These are phyloP conservation scores for Talaromyces borbonicus DNA, from an alignment of 495 filamentous ascomycete species.

Conservation along the genomic window DNA sequence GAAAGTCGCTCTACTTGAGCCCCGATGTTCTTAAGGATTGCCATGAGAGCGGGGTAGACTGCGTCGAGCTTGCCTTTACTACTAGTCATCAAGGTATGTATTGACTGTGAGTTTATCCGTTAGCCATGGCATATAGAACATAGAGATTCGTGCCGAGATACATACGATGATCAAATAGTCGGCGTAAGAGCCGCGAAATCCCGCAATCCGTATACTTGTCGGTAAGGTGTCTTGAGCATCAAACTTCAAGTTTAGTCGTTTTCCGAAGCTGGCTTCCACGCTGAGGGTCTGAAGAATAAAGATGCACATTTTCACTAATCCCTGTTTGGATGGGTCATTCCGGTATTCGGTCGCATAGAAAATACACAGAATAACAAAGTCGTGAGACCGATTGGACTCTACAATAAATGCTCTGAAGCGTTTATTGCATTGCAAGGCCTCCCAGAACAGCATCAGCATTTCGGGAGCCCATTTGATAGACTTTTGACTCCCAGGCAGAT, in stretches of 20 bases:
- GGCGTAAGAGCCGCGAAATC: constrained; percentile 84
- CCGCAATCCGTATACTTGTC: constrained; percentile 62
- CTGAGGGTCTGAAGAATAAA: constrained; percentile 94
- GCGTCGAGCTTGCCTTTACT: constrained; percentile 87
- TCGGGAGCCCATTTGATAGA: constrained; percentile 84
- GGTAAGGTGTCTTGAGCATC: constrained; percentile 85
- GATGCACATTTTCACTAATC: constrained; percentile 90
- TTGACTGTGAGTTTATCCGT: constrained; percentile 54
- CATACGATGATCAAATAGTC: constrained; percentile 89
- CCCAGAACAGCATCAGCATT: constrained; percentile 97
- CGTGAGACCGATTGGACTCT: constrained; percentile 85
- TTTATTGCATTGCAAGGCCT: constrained; percentile 95
- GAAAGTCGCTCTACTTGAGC: constrained; percentile 72
- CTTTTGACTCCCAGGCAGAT: constrained; percentile 78
- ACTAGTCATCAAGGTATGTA: constrained; percentile 82
- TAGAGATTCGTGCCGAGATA: constrained; percentile 10
- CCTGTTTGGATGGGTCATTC: constrained; percentile 76
- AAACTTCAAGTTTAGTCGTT: constrained; percentile 81
- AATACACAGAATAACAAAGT: constrained; percentile 82
- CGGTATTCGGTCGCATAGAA: constrained; percentile 90
- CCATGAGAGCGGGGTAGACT: constrained; percentile 85
- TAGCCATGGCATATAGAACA: too few relatives aligned
- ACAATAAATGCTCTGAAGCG: constrained; percentile 95
- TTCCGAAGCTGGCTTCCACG: constrained; percentile 83
- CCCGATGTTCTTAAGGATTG: constrained; percentile 87